Conservation (phyloP, 495 filamentous ascomycete species). For the Platismatia glauca region DNA sequence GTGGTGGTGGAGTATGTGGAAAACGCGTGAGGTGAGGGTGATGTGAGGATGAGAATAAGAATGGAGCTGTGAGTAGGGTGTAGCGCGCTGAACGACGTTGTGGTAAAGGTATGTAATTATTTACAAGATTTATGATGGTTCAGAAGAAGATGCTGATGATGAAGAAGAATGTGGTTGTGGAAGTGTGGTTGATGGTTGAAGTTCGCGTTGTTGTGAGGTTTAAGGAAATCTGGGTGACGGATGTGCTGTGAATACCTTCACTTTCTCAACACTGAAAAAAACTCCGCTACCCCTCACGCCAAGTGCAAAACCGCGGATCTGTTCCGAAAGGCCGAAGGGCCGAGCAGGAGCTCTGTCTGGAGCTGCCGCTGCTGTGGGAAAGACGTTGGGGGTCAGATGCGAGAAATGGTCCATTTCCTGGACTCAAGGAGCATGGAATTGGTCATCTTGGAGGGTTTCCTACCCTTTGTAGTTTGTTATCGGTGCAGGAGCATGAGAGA, state of each 20-base stretch:
- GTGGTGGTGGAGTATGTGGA: background rate
- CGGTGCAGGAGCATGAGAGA: too few species aligned
- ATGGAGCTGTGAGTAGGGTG: background rate
- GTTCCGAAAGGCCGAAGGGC: background rate
- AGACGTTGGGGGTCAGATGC: background rate
- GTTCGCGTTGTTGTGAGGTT: too few species aligned
- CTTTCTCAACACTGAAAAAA: background rate
- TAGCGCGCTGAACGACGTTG: background rate
- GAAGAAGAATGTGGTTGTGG: background rate
- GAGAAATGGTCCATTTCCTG: background rate
- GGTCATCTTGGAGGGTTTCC: too few species aligned
- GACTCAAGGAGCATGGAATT: too few species aligned
- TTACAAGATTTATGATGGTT: background rate
- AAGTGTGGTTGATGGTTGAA: background rate
- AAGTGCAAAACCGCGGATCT: background rate
- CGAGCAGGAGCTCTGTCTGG: background rate
- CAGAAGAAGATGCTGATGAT: background rate
- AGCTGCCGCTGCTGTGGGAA: background rate
- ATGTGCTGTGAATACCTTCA: background rate
- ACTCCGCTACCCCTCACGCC: background rate
- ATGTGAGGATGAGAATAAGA: background rate
- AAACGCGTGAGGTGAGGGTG: background rate
- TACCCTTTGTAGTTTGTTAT: too few species aligned
- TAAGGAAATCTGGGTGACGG: too few species aligned
- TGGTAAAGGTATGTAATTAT: background rate